phyloP scores from a whole-genome alignment of 2,329 filamentous ascomycete genomes.

The Phialemoniopsis sp. region DNA sequence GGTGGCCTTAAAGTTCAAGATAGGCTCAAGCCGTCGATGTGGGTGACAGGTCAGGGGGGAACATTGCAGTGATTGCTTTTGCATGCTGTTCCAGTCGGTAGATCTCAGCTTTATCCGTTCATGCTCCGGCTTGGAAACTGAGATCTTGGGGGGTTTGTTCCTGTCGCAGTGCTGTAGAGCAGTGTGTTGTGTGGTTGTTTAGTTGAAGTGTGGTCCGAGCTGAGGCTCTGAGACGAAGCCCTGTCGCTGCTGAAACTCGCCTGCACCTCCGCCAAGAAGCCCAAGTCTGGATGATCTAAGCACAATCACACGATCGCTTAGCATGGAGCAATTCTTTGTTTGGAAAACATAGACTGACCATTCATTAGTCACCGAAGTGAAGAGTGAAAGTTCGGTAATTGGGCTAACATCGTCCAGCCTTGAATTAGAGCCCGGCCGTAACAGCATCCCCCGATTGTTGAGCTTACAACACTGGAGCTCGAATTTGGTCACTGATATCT shows the following conservation, averaged over 20 bases:
- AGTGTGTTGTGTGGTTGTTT: not conserved
- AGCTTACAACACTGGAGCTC: no score
- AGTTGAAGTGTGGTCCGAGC: slow-evolving; percentile 4
- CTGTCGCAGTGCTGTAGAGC: not conserved
- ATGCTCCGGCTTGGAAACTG: not conserved
- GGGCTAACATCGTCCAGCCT: no score
- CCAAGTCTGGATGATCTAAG: not conserved
- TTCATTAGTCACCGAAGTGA: no score
- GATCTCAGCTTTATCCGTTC: not conserved
- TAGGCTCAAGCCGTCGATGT: no score
- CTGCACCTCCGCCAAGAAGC: slow-evolving; percentile 1
- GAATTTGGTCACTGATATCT: no score
- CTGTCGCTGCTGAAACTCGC: slow-evolving; percentile 15
- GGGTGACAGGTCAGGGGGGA: not conserved
- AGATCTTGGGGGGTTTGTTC: not conserved
- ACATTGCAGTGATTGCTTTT: not conserved
- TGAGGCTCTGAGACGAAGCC: slow-evolving; percentile 13
- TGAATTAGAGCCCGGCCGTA: no score
- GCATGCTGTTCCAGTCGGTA: not conserved
- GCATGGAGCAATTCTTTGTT: no score
- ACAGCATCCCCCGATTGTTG: no score
- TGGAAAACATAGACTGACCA: no score
- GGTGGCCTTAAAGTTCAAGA: not conserved
- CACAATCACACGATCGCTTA: not conserved
- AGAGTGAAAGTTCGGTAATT: no score